Evolutionary conservation across 1,284 basidiomycete species (phyloP), one percentile per base, ranked within the genome.

Genomic region (Austroboletus niveus): DNA sequence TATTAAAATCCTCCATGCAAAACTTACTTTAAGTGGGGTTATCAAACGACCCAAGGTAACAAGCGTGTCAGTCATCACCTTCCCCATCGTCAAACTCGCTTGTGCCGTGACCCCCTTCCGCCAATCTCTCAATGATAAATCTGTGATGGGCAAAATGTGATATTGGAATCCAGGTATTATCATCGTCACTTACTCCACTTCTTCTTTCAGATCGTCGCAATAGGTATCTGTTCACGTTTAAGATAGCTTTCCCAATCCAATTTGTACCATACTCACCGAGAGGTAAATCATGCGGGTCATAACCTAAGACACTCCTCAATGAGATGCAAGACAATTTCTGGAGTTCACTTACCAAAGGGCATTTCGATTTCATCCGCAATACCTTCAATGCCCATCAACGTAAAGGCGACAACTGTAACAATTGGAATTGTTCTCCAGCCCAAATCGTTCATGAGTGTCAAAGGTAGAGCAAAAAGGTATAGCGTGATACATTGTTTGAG

Each of bases 361-460:
- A 90, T 89, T 68, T 95, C 93, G 57, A 94, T 91, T 70, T 94
- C 86, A 56, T 93, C 87, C 1, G 92, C 92, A 56, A 96, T 94
- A 10, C 92, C 92, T 72, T 96, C 94, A 49, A 96, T 88, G 11
- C 92, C 93, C 87, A 94, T 93, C 56, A 95, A 80, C 5, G 89
- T 94, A 71, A 95, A 92, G 12, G 89, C 86, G 31, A 92, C 86
- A 4, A 88, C 82, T 22, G 88, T 89, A 10, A 91, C 84, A 30
- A 94, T 77, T n/a, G 88, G 89, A 17, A 95, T 76, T 66, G 87
- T 89, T 44, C 79, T 79, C 89, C 88, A 94, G 14, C 85, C 83
- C 52, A 92, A 72, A 48, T 91, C 87, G 49, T 81, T 79, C 44
- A 93, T 81, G 30, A 95, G 78, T 6, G 89, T 90, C 60, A 94